Conservation (phyloP, 805 yeast genomes). For the Kodamaea kaohsiungensis region DNA sequence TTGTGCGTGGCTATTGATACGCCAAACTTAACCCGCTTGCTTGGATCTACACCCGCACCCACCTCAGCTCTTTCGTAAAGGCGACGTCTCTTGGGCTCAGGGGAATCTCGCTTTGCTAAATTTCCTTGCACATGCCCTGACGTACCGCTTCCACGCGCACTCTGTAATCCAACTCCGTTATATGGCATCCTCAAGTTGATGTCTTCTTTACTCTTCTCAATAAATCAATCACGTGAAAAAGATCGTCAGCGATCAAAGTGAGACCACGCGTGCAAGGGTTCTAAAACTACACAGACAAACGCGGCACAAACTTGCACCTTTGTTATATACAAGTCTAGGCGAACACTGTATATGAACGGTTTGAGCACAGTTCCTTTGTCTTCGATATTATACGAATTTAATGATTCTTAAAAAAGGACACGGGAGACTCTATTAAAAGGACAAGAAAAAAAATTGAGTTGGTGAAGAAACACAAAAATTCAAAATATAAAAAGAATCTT, state of each 20-base stretch:
- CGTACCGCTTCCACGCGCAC: conserved; percentile 63
- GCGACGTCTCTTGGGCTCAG: conserved; percentile 19
- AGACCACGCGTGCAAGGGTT: not conserved
- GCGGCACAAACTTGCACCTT: not conserved
- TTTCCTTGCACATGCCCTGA: conserved; percentile 60
- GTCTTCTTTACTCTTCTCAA: not conserved
- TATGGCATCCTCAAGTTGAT: conserved; percentile 43
- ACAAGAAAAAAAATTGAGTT: not conserved
- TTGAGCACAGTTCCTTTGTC: not conserved
- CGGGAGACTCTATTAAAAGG: not conserved
- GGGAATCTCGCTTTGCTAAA: conserved; percentile 21
- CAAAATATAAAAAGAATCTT: not conserved
- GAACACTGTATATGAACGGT: not conserved
- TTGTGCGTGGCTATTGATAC: conserved; percentile 2
- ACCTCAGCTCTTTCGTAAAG: conserved; percentile 12
- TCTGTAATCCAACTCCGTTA: conserved; percentile 57
- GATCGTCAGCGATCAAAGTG: too few species aligned
- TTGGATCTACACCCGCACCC: not conserved
- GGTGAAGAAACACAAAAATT: not conserved
- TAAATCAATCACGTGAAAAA: not conserved
- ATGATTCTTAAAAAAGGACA: not conserved
- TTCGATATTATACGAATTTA: not conserved
- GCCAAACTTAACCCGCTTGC: conserved; percentile 3
- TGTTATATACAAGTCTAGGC: not conserved
- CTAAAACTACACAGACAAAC: not conserved